These are phyloP conservation scores for Apostasia ramifera DNA, from an alignment of 106 monocot genomes.

Conservation along the genomic window DNA sequence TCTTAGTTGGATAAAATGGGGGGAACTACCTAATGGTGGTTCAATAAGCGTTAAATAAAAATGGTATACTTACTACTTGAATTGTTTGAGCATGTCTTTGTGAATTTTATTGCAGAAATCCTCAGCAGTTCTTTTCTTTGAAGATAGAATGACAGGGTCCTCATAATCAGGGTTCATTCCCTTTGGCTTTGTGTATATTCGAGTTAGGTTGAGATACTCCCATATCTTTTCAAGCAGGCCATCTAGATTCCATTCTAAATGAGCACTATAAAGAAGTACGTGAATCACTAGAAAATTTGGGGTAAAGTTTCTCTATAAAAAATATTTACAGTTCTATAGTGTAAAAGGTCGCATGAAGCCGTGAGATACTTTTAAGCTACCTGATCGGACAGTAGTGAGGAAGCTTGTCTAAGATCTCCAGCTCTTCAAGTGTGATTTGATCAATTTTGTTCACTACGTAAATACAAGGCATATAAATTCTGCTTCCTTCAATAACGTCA, in stretches of 20 bases:
- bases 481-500: conserved; percentile 91
- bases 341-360: too few relatives aligned
- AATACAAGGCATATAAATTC: conserved; percentile 94
- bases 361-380: conserved; percentile 15
- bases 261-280: conserved; percentile 40
- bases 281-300: too few relatives aligned
- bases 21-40: neutral
- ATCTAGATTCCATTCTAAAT: conserved; percentile 98
- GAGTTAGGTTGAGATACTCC: conserved; percentile 84
- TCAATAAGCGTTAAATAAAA: neutral
- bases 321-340: too few relatives aligned
- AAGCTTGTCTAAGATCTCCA: conserved; percentile 95
- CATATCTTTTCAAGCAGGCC: conserved; percentile 87
- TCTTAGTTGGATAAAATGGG: neutral
- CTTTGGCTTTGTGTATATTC: conserved; percentile 97
- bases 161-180: conserved; percentile 99
- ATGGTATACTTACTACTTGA: conserved; percentile 72
- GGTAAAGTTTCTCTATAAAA: too few relatives aligned
- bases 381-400: conserved; percentile 97
- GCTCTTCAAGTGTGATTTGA: conserved; percentile 95
- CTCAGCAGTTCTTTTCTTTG: conserved; percentile 73
- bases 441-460: conserved; percentile 98
- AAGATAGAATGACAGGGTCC: conserved; percentile 93
- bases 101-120: conserved; percentile 89
- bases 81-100: conserved; percentile 97